Conservation (phyloP, 2,329 filamentous ascomycete species). For the Aspergillus hiratsukae region DNA sequence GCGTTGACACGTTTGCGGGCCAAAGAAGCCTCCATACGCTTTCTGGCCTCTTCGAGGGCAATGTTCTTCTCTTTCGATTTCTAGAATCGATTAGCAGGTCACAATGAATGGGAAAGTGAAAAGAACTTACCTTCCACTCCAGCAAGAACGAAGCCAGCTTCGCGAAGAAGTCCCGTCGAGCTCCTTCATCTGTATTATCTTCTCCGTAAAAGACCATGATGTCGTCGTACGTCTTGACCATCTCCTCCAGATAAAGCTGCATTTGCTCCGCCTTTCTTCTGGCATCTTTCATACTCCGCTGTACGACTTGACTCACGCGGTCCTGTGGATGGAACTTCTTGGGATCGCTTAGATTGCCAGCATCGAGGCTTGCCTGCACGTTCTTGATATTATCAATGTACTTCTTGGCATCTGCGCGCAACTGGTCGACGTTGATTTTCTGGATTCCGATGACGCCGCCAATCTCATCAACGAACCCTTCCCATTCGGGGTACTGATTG, state of each 20-base stretch:
- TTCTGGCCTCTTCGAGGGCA: conserved; percentile 71
- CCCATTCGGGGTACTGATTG: conserved; percentile 95
- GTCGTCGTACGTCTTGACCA: conserved; percentile 84
- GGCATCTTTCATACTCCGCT: conserved; percentile 94
- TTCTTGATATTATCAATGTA: conserved; percentile 96
- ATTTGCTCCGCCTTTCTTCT: conserved; percentile 94
- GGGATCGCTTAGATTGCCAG: conserved; percentile 88
- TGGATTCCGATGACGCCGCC: conserved; percentile 69
- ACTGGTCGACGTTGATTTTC: conserved; percentile 92
- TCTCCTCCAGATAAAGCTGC: conserved; percentile 88
- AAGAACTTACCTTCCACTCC: conserved; percentile 72
- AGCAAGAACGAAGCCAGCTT: conserved; percentile 86
- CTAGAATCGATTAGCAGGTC: conserved; percentile 39
- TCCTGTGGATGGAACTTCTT: conserved; percentile 98
- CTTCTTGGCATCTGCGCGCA: conserved; percentile 78
- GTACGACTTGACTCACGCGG: conserved; percentile 84
- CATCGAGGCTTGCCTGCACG: conserved; percentile 85
- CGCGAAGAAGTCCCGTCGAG: conserved; percentile 89
- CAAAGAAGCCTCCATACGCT: conserved; percentile 85
- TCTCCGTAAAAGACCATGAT: conserved; percentile 97
- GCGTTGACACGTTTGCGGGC: conserved; percentile 71
- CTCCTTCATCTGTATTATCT: conserved; percentile 84
- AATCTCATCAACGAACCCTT: conserved; percentile 82
- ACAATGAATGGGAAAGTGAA: conserved; percentile 4
- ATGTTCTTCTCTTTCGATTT: conserved; percentile 93